Base-by-base conservation (phyloP, 2,329 filamentous ascomycete species). In the Pyricularia sp. region DNA sequence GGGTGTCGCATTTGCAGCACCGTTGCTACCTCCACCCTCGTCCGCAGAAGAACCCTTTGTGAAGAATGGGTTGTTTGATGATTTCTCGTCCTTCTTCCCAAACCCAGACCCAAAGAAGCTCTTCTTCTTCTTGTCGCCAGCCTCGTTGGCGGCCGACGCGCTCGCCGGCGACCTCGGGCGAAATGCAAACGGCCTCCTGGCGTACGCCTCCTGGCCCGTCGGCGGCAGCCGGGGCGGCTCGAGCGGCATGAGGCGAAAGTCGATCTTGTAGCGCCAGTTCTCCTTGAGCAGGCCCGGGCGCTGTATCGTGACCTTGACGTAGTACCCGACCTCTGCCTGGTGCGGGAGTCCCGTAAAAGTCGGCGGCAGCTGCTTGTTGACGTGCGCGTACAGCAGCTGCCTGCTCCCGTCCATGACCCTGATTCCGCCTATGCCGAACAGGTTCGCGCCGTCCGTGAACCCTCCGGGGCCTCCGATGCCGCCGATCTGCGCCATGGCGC, bases 261-360 rank as follows among this genome's bases (percentile, higher is more conserved):
- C 85, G 44, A 82, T 72, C 67, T 84, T 78, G 68, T 81, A 81
- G 24, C 93, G 82, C 75, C 91, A 89, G 71, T 97, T 97, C 76
- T 96, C 92, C 73, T 93, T 93, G 76, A 96, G 91, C 66, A 97
- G 82, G 16, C 89, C 88, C 0, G 92, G 91, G n/a, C 92, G 82
- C 71, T 92, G 90, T 6, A 97, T 87, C 0, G 94, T 97, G n/a
- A 89, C 91, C 75, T 99, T 99, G 73, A 97, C 83, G 73, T 90
- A 99, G 76, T 99, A 99, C 69, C 88, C 84, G 66, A 97, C 93
- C 75, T 96, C 92, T 26, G 93, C 93, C 74, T 93, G 86, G 35
- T 88, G 88, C 0, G 91, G 90, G 69, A 94, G 93, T 3, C 91
- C 91, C n/a, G 84, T 90, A 64, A 97, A 78, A 4, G 92, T 96